Conservation (phyloP, 2,329 filamentous ascomycete species). For the Penicillium crustosum region DNA sequence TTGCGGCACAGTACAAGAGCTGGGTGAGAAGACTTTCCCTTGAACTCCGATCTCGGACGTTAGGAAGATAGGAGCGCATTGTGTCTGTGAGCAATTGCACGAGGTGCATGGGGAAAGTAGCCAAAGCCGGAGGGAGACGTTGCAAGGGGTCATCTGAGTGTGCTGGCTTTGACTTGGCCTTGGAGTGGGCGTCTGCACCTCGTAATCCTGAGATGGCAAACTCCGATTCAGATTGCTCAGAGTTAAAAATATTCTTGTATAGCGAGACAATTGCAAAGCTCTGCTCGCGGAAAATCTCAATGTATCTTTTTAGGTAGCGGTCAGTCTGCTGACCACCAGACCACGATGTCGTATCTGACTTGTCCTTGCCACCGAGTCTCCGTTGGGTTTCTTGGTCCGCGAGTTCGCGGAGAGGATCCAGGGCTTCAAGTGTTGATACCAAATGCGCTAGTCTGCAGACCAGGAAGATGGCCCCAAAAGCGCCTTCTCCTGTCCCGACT, state of each 20-base stretch:
- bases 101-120: constrained; percentile 81
- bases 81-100: constrained; percentile 78
- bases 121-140: constrained; percentile 71
- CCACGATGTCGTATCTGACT: constrained; percentile 32
- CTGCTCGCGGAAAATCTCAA: constrained; percentile 96
- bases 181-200: constrained; percentile 25
- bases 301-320: constrained; percentile 88
- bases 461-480: constrained; percentile 79
- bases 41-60: constrained; percentile 74
- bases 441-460: constrained; percentile 81
- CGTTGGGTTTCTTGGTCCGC: constrained; percentile 77
- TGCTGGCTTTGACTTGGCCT: constrained; percentile 22
- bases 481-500: constrained; percentile 56
- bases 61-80: constrained; percentile 72
- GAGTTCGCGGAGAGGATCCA: constrained; percentile 81
- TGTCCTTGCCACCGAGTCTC: constrained; percentile 35
- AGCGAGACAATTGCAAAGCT: constrained; percentile 94
- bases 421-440: constrained; percentile 72
- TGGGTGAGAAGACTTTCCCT: constrained; percentile 88
- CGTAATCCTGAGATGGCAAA: constrained; percentile 28
- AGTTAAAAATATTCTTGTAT: constrained; percentile 84
- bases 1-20: constrained; percentile 88
- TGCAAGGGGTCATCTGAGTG: constrained; percentile 35
- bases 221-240: constrained; percentile 47
- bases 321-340: constrained; percentile 83